Conservation (phyloP, 371 early-diverging fungal genomes). For the Mucor racemosus region DNA sequence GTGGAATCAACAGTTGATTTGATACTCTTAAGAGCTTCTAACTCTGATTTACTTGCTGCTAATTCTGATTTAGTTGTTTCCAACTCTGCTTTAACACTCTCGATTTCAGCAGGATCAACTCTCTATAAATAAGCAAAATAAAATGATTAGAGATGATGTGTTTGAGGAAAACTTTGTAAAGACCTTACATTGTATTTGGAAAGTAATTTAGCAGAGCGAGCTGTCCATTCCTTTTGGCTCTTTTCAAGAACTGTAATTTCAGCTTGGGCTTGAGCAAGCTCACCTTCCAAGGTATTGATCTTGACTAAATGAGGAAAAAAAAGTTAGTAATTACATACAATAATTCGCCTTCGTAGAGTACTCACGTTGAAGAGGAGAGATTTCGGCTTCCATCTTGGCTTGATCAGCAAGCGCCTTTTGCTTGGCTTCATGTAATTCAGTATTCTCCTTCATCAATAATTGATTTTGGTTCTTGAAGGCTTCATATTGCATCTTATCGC, state of each 20-base stretch:
- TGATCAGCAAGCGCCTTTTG: slow-evolving; percentile 7
- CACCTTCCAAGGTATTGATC: slow-evolving; percentile 11
- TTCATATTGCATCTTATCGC: slow-evolving; percentile 10
- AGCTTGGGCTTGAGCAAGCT: slow-evolving; percentile 5
- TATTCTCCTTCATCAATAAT: neutral
- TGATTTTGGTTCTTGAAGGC: slow-evolving; percentile 18
- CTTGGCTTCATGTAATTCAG: neutral
- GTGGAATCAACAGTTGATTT: slow-evolving; percentile 1
- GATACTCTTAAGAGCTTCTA: slow-evolving; percentile 5
- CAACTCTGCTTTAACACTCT: slow-evolving; percentile 13
- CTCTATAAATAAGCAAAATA: neutral
- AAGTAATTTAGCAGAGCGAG: slow-evolving; percentile 19
- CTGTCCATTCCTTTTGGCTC: slow-evolving; percentile 19
- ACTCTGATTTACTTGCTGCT: slow-evolving; percentile 10
- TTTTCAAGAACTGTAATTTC: neutral
- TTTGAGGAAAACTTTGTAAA: neutral
- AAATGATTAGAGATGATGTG: neutral
- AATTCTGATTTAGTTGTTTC: slow-evolving; percentile 9
- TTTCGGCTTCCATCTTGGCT: slow-evolving; percentile 1
- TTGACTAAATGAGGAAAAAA: neutral
- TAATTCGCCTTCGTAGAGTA: neutral
- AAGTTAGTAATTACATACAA: neutral
- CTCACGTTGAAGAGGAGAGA: slow-evolving; percentile 10
- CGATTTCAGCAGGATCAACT: slow-evolving; percentile 22
- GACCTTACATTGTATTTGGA: slow-evolving; percentile 17